Evolutionary conservation across 257 asterid genomes (phyloP), one percentile per base, ranked within the genome.

Genomic region (Solanum bulbocastanum): DNA sequence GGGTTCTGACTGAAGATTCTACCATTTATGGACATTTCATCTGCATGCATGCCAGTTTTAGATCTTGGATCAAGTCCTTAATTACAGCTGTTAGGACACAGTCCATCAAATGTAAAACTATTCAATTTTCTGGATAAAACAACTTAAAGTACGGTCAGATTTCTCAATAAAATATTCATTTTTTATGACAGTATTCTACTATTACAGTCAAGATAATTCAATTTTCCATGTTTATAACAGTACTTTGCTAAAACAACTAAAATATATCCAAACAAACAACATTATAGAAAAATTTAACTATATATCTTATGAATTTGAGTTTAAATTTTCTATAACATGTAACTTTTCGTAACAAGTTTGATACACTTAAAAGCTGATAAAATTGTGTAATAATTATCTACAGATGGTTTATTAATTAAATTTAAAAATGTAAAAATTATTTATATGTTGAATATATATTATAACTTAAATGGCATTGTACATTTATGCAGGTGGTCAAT

Each of bases 401-500:
- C 39, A 35, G 10, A 4, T 8, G 39, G 65, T 13, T n/a, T n/a
- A n/a, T 85, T 5, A 42, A 66, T 85, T 12, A 66, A 36, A 40
- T 42, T 27, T 52, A 3, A 6, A 11, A 30, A 42, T 30, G 3
- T 35, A 7, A 18, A 85, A 10, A 25, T 27, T 65, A 36, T 23
- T n/a, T 52, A 62, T 5, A 30, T 2, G 3, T 2, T 62, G 10
- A 40, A 23, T 33, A 46, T 69, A 86, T 18, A 40, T 68, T 18
- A 40, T 85, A 8, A 22, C 66, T 40, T 66, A 85, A 85, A 37
- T 84, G 22, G 15, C 27, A 14, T 6, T 30, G 15, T 32, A 22
- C 5, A 10, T 58, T 37, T 46, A 13, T 39, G 9, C 69, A 88
- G 90, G 85, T 88, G 90, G 90, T 88, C 88, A 88, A 86, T 88